These are phyloP conservation scores for Botrytis paeoniae DNA, from an alignment of 2,329 filamentous ascomycete species.

Conservation along the genomic window DNA sequence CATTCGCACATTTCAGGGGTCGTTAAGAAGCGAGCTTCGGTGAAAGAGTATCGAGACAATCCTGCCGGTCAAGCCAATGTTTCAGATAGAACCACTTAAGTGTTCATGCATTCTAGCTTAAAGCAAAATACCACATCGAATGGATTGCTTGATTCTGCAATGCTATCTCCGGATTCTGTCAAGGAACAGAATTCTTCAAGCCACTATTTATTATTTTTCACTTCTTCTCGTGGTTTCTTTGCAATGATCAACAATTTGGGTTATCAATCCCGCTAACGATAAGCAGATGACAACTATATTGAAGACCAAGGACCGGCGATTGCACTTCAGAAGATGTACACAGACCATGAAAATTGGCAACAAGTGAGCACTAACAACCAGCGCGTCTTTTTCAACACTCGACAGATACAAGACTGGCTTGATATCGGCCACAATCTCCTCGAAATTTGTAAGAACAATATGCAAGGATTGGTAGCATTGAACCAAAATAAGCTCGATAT, in stretches of 20 bases:
- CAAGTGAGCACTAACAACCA: background rate
- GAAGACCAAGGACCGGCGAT: background rate
- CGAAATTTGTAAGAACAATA: background rate
- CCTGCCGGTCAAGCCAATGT: background rate
- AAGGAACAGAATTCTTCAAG: conserved; percentile 6
- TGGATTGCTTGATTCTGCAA: background rate
- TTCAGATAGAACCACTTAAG: background rate
- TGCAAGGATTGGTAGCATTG: background rate
- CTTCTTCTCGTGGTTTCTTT: background rate
- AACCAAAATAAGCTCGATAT: background rate
- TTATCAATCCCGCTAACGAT: conserved; percentile 4
- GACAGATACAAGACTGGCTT: background rate
- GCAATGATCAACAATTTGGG: background rate
- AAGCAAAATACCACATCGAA: background rate
- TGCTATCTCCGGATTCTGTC: background rate
- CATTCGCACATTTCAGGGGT: background rate
- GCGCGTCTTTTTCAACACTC: background rate
- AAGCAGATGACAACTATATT: background rate
- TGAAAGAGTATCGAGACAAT: background rate
- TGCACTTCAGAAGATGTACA: background rate
- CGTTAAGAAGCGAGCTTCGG: background rate
- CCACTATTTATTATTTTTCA: background rate
- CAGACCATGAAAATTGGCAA: background rate
- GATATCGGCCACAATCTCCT: background rate
- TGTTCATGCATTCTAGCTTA: background rate